Evolutionary conservation across 1,284 basidiomycete genomes (phyloP), one percentile per base, ranked within the genome.

Genomic region (Bjerkandera adusta): DNA sequence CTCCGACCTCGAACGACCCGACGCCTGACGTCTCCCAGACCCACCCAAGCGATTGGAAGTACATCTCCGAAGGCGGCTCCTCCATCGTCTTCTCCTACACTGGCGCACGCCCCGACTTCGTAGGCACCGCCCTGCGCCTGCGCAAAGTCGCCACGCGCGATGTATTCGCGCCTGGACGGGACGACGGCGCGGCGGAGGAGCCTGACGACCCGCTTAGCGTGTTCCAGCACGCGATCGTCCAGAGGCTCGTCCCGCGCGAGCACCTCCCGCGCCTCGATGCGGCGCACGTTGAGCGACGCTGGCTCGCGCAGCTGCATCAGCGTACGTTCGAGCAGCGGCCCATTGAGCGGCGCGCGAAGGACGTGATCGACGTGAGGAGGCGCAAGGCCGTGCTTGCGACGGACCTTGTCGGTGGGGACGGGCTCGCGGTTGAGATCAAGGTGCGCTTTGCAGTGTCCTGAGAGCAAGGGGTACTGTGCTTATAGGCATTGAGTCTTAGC

Each of bases 31-130:
- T 70, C 42, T 52, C 64, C 1, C 61, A 72, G 29, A 83, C 76
- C 7, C 62, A 60, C 15, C 76, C 83, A 0, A 55, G 62, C 5
- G 72, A 92, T 61, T 96, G 92, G 93, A 68, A 65, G 50, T 97
- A 96, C 61, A 69, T 92, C 24, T 83, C 89, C 1, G 93, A 96
- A 67, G 93, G 93, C 12, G 90, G 89, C n/a, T 86, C 90, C 7
- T 88, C 89, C 7, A 81, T 92, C 53, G 89, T 96, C 18, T 91
- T 92, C 66, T 82, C 85, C 6, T 95, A 93, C 61, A 58, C 61
- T 10, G 89, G 91, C 0, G 67, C 76, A 0, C 38, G 54, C 1
- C 50, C 66, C 42, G 63, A 72, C 2, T 86, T 88, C 59, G 65
- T 73, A 38, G 78, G 80, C 5, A 87, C 72, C 33, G 85, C 87